Evolutionary conservation across 768 basidiomycete species (phyloP), one percentile per base, ranked within the genome.

Genomic region (Coprinellus micaceus): DNA sequence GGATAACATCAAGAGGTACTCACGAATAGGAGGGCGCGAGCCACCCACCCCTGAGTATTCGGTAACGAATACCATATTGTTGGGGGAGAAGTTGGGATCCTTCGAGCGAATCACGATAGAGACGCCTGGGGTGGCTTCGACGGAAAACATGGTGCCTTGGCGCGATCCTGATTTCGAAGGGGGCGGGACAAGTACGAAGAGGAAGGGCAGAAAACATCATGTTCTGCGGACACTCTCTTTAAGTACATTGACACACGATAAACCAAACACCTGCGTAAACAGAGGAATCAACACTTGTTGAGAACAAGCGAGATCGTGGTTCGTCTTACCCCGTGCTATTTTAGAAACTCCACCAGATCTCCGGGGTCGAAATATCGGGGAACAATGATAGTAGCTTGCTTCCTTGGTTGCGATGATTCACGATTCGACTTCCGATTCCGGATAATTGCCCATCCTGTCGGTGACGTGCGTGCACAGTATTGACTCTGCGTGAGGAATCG

Each of bases 31-130:
- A 17, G 28, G 11, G 15, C 15, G 29, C 5, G 28, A 29, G 10
- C 28, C n/a, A 4, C 48, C 30, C 29, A 50, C 28, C 29, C 48
- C 48, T 30, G 48, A 29, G 21, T 50, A 50, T 28, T 50, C 48
- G 10, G 48, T 50, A 13, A 50, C 48, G 30, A 50, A 50, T 7
- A 50, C 30, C 48, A 50, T 50, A 26, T 50, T 36, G 17, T 50
- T 36, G 48, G 48, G 48, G 30, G 48, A 30, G 48, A 50, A 50
- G 17, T 33, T 50, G 17, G 48, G 48, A 36, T 50, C 48, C 30
- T 50, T 50, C 6, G 48, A 50, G 29, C 48, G 48, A n/a, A 50
- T 50, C 28, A 50, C 48, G 21, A 50, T 50, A 5, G 48, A 50
- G 15, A 50, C 48, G 48, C 48, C 48, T 33, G 48, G 48, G 30